Base-by-base conservation (phyloP, 306 rosid genomes). In the Cicer yamashitae region DNA sequence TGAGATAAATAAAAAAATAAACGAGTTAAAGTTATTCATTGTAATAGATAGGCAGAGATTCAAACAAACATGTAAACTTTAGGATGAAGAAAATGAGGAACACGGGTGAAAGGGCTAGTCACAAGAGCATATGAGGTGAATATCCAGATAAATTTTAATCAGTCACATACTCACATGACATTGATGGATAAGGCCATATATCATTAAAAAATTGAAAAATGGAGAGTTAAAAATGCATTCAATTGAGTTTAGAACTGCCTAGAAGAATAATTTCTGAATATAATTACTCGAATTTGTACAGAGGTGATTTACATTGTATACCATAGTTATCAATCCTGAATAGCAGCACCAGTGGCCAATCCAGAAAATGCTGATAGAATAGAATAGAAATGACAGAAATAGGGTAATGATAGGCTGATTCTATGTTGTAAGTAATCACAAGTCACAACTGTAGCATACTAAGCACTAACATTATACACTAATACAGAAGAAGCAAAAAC, bases 31-130 rank as follows among this genome's bases (percentile, higher is more conserved):
- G 41, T 34, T 34, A 62, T 43, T 61, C 12, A 68, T 40, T 78
- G 44, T 39, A 48, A 70, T 14, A 43, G 66, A 70, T 14, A 51
- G 66, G 12, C 53, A 47, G 37, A 66, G 7, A 48, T 72, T 39
- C 69, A 17, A 30, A 58, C 43, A 34, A 71, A 72, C 15, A 77
- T 69, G 20, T 44, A 71, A 41, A 66, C 46, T 69, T 53, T 18
- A 14, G 40, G 50, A 30, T 59, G 43, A 30, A 59, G 64, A 13
- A 59, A 59, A 30, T 30, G 65, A 59, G 15, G 9, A 58, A 58
- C 39, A 25, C 1, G 9, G 14, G 41, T 58, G 41, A 25, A 58
- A 58, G 64, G 37, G 34, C 5, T 54, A 2, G 13, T 54, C 34
- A 18, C 37, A 54, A 9, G 6, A 56, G 37, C 38, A 56, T 20